These are phyloP conservation scores for Lactarius tabidus DNA, from an alignment of 768 basidiomycete genomes.

Conservation along the genomic window DNA sequence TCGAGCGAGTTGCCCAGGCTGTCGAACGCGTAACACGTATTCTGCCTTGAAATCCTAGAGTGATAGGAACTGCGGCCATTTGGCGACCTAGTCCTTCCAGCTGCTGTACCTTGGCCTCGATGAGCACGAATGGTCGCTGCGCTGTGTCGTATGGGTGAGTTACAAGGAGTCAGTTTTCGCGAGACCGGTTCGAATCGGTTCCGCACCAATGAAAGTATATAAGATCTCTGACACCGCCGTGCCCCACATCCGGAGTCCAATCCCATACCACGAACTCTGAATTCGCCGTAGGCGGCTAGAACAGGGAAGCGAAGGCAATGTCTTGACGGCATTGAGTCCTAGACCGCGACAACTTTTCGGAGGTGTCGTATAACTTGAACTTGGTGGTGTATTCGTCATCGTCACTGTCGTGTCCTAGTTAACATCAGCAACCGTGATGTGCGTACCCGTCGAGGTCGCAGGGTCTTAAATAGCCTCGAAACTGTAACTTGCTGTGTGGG, in stretches of 20 bases:
- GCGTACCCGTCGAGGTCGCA: no score
- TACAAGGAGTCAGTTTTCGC: constrained; percentile 32
- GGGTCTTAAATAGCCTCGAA: no score
- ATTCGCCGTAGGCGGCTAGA: constrained; percentile 80
- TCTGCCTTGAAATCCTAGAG: constrained; percentile 98
- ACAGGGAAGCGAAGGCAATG: no score
- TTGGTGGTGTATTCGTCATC: no score
- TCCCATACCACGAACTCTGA: constrained; percentile 95
- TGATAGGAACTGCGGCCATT: constrained; percentile 99
- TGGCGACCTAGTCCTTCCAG: constrained; percentile 88
- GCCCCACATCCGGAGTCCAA: constrained; percentile 87
- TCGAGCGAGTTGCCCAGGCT: constrained; percentile 93
- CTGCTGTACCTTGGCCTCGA: constrained; percentile 84
- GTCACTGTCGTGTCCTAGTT: no score
- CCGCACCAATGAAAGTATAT: constrained; percentile 81
- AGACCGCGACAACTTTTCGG: no score
- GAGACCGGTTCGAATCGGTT: background rate
- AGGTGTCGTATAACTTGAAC: no score
- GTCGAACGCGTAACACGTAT: constrained; percentile 95
- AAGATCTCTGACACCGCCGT: constrained; percentile 60
- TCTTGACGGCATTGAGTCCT: no score
- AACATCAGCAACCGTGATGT: no score
- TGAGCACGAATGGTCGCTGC: constrained; percentile 75
- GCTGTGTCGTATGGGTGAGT: constrained; percentile 72
- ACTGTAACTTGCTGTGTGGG: no score